Percentiles rank a stretch among this genome's conserved stretches.
Evolutionary conservation across 441 rosid species (phyloP).

Genomic region (Adansonia rubrostipa): DNA sequence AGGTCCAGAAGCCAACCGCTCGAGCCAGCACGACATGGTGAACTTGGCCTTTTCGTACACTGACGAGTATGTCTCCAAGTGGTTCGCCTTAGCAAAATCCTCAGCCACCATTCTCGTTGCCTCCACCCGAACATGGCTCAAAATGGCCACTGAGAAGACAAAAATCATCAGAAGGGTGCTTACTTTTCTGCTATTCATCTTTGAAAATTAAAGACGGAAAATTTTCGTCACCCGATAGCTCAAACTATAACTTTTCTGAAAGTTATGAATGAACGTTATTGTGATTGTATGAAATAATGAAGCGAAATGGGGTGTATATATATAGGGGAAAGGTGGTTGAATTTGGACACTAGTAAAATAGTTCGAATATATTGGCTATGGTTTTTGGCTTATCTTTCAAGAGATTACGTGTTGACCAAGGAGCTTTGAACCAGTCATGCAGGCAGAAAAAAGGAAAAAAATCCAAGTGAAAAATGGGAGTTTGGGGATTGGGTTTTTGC

Average conservation of each 20-base stretch:
- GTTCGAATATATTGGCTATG: conserved; percentile 6
- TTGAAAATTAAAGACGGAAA: not conserved
- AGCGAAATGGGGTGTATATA: conserved; percentile 4
- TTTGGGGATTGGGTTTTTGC: conserved; percentile 2
- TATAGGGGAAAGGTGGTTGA: not conserved
- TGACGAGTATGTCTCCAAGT: conserved; percentile 38
- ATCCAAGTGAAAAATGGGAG: not conserved
- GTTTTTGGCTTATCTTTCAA: not conserved
- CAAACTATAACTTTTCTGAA: not conserved
- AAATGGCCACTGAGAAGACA: conserved; percentile 27
- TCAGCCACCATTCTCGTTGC: conserved; percentile 41
- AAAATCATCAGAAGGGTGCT: conserved; percentile 32
- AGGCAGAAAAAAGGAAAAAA: not conserved
- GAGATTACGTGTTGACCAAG: conserved; percentile 43
- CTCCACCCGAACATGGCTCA: conserved; percentile 31
- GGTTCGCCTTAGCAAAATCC: conserved; percentile 40
- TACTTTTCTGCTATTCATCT: conserved; percentile 32
- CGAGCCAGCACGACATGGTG: conserved; percentile 50
- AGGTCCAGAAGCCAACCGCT: conserved; percentile 52
- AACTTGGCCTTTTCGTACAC: conserved; percentile 46
- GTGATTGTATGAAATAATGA: conserved; percentile 4
- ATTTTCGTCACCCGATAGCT: not conserved
- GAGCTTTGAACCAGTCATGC: conserved; percentile 35
- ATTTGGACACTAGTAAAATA: not conserved
- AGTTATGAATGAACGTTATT: not conserved